A percentile compares a stretch with the other conserved stretches of the same genome.
Conservation (phyloP, 202 grass and related monocot genomes). For the Bolboschoenoplectus hybrid region DNA sequence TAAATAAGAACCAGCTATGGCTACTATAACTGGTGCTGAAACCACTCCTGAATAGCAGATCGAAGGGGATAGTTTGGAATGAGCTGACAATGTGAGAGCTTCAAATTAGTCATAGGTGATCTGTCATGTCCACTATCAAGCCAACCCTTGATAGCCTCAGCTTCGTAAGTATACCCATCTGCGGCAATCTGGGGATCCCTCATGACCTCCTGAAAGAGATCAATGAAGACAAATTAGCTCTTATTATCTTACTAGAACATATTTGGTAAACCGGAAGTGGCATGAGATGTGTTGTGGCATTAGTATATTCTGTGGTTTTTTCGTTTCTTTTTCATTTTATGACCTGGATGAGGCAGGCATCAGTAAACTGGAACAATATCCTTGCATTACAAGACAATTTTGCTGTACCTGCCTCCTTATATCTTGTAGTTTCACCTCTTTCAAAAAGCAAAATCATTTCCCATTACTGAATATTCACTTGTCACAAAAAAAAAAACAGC, state of each 20-base stretch:
- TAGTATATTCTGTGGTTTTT: background rate
- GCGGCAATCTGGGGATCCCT: constrained; percentile 61
- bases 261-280: background rate
- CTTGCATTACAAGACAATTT: background rate
- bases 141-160: constrained; percentile 53
- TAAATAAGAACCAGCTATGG: background rate
- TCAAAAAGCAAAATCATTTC: background rate
- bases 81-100: constrained; percentile 46
- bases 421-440: background rate
- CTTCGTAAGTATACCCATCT: constrained; percentile 64
- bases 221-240: constrained; percentile 3
- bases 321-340: background rate
- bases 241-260: background rate
- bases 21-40: constrained; percentile 43
- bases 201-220: constrained; percentile 58
- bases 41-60: constrained; percentile 70
- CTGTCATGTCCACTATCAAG: constrained; percentile 45
- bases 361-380: background rate
- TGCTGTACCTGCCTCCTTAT: background rate
- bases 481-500: background rate
- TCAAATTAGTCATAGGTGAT: constrained; percentile 69
- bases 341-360: background rate
- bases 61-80: constrained; percentile 57
- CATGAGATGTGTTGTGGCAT: background rate
- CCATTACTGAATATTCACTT: background rate